Evolutionary conservation across 805 yeast genomes (phyloP).

Genomic region (Hanseniaspora clermontiae): DNA sequence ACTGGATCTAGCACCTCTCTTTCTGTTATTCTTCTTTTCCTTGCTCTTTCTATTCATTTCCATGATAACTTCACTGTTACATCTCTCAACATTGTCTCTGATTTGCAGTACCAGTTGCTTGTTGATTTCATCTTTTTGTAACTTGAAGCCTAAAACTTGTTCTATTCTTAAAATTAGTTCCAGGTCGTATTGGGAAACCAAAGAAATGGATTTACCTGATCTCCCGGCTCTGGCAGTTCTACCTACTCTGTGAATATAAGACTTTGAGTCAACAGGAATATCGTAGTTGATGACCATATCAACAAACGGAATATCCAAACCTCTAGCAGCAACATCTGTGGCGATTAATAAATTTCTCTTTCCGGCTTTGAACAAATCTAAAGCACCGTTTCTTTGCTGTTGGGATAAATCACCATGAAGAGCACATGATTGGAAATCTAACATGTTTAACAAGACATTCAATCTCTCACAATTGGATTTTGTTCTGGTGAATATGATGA

Average conservation of each 20-base stretch:
- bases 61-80: constrained; percentile 76
- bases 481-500: constrained; percentile 83
- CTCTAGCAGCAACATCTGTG: constrained; percentile 83
- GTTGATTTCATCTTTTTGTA: constrained; percentile 72
- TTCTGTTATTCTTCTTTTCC: constrained; percentile 35
- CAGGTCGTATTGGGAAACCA: constrained; percentile 89
- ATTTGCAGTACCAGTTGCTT: constrained; percentile 64
- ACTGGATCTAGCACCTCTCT: constrained; percentile 27
- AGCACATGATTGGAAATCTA: constrained; percentile 85
- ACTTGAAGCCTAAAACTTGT: constrained; percentile 66
- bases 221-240: constrained; percentile 93
- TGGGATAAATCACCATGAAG: constrained; percentile 86
- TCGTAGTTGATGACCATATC: constrained; percentile 68
- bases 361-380: constrained; percentile 68
- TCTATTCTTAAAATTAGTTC: constrained; percentile 83
- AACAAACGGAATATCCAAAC: constrained; percentile 70
- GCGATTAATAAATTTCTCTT: constrained; percentile 59
- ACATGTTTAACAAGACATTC: constrained; percentile 61
- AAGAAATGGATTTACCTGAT: constrained; percentile 72
- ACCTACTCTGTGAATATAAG: constrained; percentile 80
- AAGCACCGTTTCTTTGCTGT: constrained; percentile 69
- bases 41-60: constrained; percentile 57
- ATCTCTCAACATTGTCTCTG: constrained; percentile 80
- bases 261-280: constrained; percentile 73
- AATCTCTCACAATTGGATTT: constrained; percentile 91